Evolutionary conservation across 2,329 filamentous ascomycete species (phyloP).

Genomic region (Colletotrichum coccodes): DNA sequence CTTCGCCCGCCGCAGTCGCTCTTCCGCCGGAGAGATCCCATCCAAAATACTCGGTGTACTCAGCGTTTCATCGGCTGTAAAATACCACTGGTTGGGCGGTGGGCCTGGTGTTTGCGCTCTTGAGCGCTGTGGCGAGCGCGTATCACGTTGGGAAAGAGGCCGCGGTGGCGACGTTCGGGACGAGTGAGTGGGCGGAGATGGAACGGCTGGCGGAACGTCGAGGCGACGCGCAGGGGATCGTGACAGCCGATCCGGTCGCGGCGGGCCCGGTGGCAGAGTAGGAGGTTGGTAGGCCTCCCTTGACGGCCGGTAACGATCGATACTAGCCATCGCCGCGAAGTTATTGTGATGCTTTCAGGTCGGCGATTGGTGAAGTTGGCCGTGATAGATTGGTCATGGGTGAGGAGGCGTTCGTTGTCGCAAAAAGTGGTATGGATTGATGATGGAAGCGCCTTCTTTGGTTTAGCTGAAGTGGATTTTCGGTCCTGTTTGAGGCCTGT

Average conservation of each 20-base stretch:
- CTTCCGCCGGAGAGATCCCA: conserved; percentile 80
- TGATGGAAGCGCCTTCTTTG: not conserved
- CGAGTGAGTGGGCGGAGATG: conserved; percentile 67
- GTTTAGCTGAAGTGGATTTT: conserved; percentile 19
- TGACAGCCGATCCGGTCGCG: conserved; percentile 54
- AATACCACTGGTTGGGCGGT: conserved; percentile 81
- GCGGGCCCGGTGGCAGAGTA: conserved; percentile 48
- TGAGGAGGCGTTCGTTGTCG: conserved; percentile 16
- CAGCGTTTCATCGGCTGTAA: conserved; percentile 82
- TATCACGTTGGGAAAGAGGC: conserved; percentile 53
- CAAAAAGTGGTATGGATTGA: conserved; percentile 6
- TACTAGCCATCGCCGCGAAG: conserved; percentile 62
- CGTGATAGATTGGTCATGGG: conserved; percentile 23
- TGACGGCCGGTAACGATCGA: conserved; percentile 67
- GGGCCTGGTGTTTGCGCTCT: conserved; percentile 39
- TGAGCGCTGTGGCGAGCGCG: conserved; percentile 51
- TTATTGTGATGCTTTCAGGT: not conserved
- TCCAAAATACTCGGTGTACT: conserved; percentile 87
- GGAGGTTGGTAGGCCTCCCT: conserved; percentile 69
- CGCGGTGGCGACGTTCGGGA: conserved; percentile 66
- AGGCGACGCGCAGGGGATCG: conserved; percentile 62
- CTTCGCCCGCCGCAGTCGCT: conserved; percentile 84
- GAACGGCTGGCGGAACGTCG: conserved; percentile 69
- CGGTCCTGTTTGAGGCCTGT: conserved; percentile 31
- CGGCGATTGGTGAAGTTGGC: not conserved